A percentile compares a stretch with the other conserved stretches of the same genome.
Conservation (phyloP, 768 basidiomycete species). For the Cystobasidium onofrii region DNA sequence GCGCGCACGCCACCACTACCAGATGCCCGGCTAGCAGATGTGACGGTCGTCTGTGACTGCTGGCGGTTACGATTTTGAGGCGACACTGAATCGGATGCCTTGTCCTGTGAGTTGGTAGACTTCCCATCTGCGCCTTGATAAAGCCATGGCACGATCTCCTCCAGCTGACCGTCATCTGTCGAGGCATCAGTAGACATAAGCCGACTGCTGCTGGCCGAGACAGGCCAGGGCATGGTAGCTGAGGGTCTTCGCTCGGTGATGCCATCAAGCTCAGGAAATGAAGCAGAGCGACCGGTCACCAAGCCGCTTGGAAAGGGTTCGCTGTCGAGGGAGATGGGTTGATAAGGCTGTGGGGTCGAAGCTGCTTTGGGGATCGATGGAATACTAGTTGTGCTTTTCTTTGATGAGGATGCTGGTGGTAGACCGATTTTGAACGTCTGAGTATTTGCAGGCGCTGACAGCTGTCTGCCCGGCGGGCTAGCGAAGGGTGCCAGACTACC, state of each 20-base stretch:
- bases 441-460: constrained; percentile 13
- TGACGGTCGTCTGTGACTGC: background rate
- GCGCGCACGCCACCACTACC: background rate
- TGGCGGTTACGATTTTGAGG: background rate
- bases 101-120: background rate
- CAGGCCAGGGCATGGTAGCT: background rate
- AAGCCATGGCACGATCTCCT: constrained; percentile 35
- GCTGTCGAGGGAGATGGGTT: background rate
- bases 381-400: background rate
- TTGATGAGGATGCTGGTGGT: background rate
- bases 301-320: constrained; percentile 2
- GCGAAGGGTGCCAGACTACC: background rate
- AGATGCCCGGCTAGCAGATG: background rate
- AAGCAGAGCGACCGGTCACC: constrained; percentile 9
- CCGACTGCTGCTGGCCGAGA: background rate
- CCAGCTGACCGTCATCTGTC: constrained; percentile 29
- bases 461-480: background rate
- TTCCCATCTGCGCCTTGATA: constrained; percentile 24
- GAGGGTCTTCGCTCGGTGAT: background rate
- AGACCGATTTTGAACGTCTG: constrained; percentile 29
- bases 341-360: background rate
- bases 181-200: background rate
- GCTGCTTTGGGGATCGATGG: background rate
- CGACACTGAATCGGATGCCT: background rate
- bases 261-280: constrained; percentile 17